Evolutionary conservation across 495 filamentous ascomycete genomes (phyloP), one percentile per base, ranked within the genome.

Genomic region (Lophiostoma macrostomum): DNA sequence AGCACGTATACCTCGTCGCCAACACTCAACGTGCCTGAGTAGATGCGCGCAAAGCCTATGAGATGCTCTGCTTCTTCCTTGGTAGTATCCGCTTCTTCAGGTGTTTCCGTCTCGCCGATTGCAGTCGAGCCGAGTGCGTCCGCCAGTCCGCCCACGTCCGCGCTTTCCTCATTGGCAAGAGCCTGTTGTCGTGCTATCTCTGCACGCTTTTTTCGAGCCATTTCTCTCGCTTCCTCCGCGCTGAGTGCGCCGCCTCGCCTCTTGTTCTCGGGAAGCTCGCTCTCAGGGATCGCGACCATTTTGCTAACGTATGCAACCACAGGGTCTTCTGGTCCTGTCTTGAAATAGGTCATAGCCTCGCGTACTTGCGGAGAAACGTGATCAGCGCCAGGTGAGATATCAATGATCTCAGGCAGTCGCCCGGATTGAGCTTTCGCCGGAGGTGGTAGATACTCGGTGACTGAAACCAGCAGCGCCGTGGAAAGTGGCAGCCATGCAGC

Each of bases 241-340:
- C 80, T 91, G 61, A 99, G 77, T 24, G 80, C 76, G 14, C 85
- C 85, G 24, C 69, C 70, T 6, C 74, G 72, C 56, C 84, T 80
- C 64, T 83, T 91, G 54, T 91, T 89, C 43, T 88, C 76, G 1
- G 83, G 82, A 14, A 99, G 76, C 55, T 97, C 90, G 63, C 88
- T 96, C 62, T 91, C 88, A 1, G 88, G 90, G 14, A 97, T 80
- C 1, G 93, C 90, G 18, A 96, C 87, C 91, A 99, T 95, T 69
- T 99, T 99, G 70, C 91, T 96, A 34, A 99, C 89, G 59, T 94
- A 99, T 8, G 90, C 93, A 5, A 97, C 88, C 2, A 94, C 83
- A 1, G 93, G 91, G 39, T 85, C 85, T 0, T 80, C 76, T 7
- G 77, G 69, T 0, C 69, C 71, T 3, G 79, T 81, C 57, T 86